These are phyloP conservation scores for Corynascus novoguineensis DNA, from an alignment of 495 filamentous ascomycete species.

Conservation along the genomic window DNA sequence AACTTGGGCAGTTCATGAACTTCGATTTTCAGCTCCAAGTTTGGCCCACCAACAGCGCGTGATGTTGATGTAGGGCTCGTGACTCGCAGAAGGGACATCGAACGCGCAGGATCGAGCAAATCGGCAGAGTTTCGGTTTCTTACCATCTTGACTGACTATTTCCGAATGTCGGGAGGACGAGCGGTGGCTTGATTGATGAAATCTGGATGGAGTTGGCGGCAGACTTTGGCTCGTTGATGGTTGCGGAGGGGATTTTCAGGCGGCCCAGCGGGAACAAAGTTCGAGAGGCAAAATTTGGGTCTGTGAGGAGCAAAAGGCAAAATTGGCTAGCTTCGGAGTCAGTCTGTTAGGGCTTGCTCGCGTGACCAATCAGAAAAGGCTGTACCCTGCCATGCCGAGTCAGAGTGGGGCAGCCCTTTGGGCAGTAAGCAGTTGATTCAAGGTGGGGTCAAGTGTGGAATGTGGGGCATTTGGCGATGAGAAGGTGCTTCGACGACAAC, in stretches of 20 bases:
- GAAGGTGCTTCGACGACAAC: conserved; percentile 1
- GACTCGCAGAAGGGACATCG: conserved; percentile 8
- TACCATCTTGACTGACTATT: conserved; percentile 55
- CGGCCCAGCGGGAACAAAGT: conserved; percentile 29
- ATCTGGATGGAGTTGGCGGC: conserved; percentile 35
- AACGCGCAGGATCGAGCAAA: conserved; percentile 17
- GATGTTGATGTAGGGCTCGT: conserved; percentile 15
- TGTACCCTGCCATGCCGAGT: conserved; percentile 3
- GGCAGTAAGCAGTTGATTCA: neutral
- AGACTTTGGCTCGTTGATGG: conserved; percentile 45
- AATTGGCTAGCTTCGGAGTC: conserved; percentile 23
- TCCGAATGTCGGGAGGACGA: conserved; percentile 38
- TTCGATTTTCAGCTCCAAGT: conserved; percentile 2
- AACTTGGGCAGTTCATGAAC: neutral
- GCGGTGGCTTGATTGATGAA: conserved; percentile 43
- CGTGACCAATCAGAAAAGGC: conserved; percentile 23
- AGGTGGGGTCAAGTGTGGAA: conserved; percentile 4
- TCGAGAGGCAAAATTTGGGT: conserved; percentile 34
- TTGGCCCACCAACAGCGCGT: neutral
- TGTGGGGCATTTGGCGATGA: neutral
- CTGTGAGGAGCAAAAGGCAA: conserved; percentile 30
- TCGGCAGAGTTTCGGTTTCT: conserved; percentile 32
- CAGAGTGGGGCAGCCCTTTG: conserved; percentile 7
- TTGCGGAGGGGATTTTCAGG: conserved; percentile 32
- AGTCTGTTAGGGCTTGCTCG: conserved; percentile 29